Evolutionary conservation across 192 early-diverging fungal genomes (phyloP).

Genomic region (Coemansia sp.): DNA sequence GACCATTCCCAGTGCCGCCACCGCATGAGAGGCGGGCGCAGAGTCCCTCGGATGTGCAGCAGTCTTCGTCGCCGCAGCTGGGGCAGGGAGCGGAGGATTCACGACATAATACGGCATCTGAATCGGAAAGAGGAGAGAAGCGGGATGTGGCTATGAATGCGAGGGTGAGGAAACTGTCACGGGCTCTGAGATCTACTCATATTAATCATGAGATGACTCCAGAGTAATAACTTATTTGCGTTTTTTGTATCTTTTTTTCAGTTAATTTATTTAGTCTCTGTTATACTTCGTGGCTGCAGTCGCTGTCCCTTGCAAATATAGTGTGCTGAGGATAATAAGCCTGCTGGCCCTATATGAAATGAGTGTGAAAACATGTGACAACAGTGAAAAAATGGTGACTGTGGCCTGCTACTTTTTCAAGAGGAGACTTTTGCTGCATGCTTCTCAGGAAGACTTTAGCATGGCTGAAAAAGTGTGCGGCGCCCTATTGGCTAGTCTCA

Average conservation of each 20-base stretch:
- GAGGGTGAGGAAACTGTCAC: conserved; percentile 2
- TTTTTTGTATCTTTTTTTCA: neutral
- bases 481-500: too few species aligned
- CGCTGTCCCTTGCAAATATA: neutral
- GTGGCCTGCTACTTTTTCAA: too few species aligned
- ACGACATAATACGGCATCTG: neutral
- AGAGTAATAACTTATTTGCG: neutral
- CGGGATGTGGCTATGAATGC: neutral
- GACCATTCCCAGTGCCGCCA: neutral
- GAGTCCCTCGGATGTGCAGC: neutral
- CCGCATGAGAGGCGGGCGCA: neutral
- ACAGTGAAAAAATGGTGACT: too few species aligned
- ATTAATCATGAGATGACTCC: conserved; percentile 8
- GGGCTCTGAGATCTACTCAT: neutral
- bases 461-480: too few species aligned
- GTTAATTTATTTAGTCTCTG: neutral
- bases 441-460: too few species aligned
- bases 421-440: too few species aligned
- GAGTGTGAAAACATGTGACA: too few species aligned
- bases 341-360: too few species aligned
- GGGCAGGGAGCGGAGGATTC: neutral
- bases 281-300: neutral
- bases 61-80: neutral
- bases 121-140: neutral
- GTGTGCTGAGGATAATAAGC: too few species aligned